These are phyloP conservation scores for Backusella liffmaniae DNA, from an alignment of 192 early-diverging fungal genomes.

Conservation along the genomic window DNA sequence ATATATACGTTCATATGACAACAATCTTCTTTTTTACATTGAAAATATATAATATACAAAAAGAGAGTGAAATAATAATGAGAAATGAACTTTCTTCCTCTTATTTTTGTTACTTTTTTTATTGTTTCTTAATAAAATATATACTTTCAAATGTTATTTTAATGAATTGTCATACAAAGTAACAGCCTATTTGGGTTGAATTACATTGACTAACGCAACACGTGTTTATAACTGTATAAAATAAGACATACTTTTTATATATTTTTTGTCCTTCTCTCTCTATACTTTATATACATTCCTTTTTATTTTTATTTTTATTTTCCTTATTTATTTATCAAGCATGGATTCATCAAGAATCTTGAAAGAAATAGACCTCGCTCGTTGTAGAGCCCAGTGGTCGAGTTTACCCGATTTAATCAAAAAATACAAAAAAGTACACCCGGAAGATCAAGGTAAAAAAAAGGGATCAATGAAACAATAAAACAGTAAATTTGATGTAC, in stretches of 20 bases:
- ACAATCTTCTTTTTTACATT: neutral
- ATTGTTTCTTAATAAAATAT: neutral
- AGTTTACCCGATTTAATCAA: constrained; percentile 45
- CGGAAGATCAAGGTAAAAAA: constrained; percentile 46
- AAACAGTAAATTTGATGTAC: neutral
- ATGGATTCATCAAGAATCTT: neutral
- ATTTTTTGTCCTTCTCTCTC: neutral
- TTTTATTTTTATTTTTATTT: neutral
- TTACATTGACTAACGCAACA: constrained; percentile 13
- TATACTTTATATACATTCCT: neutral
- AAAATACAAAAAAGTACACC: constrained; percentile 48
- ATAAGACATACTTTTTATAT: neutral
- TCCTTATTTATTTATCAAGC: neutral
- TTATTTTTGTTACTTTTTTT: constrained; percentile 1
- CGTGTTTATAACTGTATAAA: constrained; percentile 2
- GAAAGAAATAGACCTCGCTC: constrained; percentile 15
- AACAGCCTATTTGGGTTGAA: constrained; percentile 14
- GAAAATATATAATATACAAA: neutral
- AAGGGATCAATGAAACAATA: neutral
- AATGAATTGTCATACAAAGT: neutral
- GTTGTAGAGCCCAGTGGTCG: constrained; percentile 30
- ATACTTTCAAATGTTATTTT: neutral
- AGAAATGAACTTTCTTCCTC: neutral
- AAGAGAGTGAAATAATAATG: neutral
- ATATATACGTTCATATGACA: neutral